Percentiles rank a stretch among this genome's conserved stretches.
These are phyloP conservation scores for Rubia yunnanensis DNA, from an alignment of 257 asterid species.

Conservation along the genomic window DNA sequence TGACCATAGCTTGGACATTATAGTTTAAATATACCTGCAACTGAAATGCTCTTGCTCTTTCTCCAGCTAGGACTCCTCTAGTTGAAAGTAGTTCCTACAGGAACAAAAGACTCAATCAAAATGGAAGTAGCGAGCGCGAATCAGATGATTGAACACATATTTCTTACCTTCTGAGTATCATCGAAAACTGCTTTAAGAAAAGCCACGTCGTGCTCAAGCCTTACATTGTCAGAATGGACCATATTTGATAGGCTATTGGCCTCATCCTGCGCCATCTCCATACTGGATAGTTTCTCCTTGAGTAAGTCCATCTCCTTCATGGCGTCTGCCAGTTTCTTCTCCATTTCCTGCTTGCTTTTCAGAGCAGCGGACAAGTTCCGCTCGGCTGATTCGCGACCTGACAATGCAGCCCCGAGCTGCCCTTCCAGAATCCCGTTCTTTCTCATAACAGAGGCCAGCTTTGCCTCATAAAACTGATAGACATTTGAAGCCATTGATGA, in stretches of 20 bases:
- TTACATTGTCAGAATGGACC: slow-evolving; percentile 89
- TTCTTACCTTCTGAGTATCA: slow-evolving; percentile 80
- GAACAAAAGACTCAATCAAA: not conserved
- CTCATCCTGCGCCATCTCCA: slow-evolving; percentile 87
- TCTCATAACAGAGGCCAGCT: slow-evolving; percentile 49
- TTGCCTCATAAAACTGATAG: slow-evolving; percentile 58
- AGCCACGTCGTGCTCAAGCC: slow-evolving; percentile 97
- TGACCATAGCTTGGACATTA: not conserved
- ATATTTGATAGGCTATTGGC: slow-evolving; percentile 77
- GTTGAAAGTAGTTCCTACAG: slow-evolving; percentile 91
- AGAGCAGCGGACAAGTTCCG: slow-evolving; percentile 48
- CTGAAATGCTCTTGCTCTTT: slow-evolving; percentile 89
- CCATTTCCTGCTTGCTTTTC: slow-evolving; percentile 65
- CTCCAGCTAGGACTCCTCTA: slow-evolving; percentile 88
- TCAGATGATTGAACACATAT: not conserved
- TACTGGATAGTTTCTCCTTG: slow-evolving; percentile 69
- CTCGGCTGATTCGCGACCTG: slow-evolving; percentile 68
- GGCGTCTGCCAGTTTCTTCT: slow-evolving; percentile 55
- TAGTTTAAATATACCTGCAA: slow-evolving; percentile 59
- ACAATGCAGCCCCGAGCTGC: slow-evolving; percentile 59
- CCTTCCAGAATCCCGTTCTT: slow-evolving; percentile 70
- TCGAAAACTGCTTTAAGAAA: slow-evolving; percentile 91
- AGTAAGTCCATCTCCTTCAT: slow-evolving; percentile 71
- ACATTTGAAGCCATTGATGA: slow-evolving; percentile 36
- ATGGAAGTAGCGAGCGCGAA: not conserved